Evolutionary conservation across 2,329 filamentous ascomycete genomes (phyloP).

Genomic region (Ophiocordyceps robertsii): DNA sequence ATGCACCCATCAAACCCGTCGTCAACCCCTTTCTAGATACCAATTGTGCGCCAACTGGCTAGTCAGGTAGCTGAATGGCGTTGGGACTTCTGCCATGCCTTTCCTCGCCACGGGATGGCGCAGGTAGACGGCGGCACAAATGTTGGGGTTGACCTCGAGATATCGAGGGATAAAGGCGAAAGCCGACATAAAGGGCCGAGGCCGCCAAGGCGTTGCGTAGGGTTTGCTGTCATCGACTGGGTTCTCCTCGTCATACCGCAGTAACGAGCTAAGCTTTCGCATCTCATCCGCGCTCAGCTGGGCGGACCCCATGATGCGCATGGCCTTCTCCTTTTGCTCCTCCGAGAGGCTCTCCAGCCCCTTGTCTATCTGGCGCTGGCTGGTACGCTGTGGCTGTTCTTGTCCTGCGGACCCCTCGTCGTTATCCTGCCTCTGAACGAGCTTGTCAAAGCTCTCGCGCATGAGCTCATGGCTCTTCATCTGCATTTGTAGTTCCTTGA

Average conservation of each 20-base stretch:
- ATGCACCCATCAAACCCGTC: neutral
- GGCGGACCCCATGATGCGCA: constrained; percentile 18
- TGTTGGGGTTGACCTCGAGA: constrained; percentile 93
- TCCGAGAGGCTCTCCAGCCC: constrained; percentile 19
- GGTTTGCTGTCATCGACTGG: constrained; percentile 65
- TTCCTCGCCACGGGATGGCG: constrained; percentile 83
- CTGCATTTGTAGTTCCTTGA: constrained; percentile 17
- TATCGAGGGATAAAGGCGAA: constrained; percentile 95
- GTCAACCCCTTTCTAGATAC: constrained; percentile 73
- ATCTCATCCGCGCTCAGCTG: constrained; percentile 35
- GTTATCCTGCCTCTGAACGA: constrained; percentile 8
- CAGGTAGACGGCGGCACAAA: constrained; percentile 90
- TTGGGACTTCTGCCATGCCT: constrained; percentile 70
- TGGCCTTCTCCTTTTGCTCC: constrained; percentile 18
- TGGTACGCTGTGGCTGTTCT: constrained; percentile 12
- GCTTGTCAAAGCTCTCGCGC: constrained; percentile 16
- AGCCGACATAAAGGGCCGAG: constrained; percentile 72
- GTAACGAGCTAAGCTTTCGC: constrained; percentile 37
- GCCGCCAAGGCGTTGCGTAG: constrained; percentile 83
- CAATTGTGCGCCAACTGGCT: constrained; percentile 81
- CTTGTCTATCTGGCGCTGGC: constrained; percentile 18
- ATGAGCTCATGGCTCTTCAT: constrained; percentile 19
- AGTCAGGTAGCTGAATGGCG: constrained; percentile 59
- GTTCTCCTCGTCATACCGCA: constrained; percentile 58
- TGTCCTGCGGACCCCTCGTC: constrained; percentile 5